Conservation (phyloP, 2,329 filamentous ascomycete genomes). For the Elsinoe necatrix region DNA sequence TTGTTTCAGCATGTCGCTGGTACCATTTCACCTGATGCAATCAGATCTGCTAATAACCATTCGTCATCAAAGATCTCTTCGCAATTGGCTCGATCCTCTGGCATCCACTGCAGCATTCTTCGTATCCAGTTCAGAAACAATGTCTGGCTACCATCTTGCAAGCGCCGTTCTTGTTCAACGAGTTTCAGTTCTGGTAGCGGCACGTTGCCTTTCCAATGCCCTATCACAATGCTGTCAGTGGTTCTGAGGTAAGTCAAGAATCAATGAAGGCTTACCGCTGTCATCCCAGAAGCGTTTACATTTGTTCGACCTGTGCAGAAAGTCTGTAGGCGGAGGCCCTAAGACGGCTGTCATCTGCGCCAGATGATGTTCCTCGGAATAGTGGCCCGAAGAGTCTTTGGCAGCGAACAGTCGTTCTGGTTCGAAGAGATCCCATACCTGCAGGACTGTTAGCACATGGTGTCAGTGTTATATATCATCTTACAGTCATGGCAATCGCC, state of each 20-base stretch:
- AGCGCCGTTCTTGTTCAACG: not conserved
- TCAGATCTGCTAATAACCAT: slow-evolving; percentile 24
- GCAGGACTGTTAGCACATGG: not conserved
- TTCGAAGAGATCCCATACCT: slow-evolving; percentile 35
- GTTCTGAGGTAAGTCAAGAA: not conserved
- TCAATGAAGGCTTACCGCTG: slow-evolving; percentile 19
- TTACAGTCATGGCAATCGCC: slow-evolving; percentile 32
- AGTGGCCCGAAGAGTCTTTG: slow-evolving; percentile 22
- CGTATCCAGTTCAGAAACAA: slow-evolving; percentile 28
- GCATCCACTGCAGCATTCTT: slow-evolving; percentile 32
- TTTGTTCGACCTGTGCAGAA: slow-evolving; percentile 28
- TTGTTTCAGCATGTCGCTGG: too few relatives aligned
- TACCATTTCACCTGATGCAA: slow-evolving; percentile 20
- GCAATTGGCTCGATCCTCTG: slow-evolving; percentile 25
- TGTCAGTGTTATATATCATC: slow-evolving; percentile 10
- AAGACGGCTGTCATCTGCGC: slow-evolving; percentile 32
- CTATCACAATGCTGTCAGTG: not conserved
- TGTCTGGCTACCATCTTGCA: slow-evolving; percentile 21
- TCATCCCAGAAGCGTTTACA: slow-evolving; percentile 25
- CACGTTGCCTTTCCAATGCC: slow-evolving; percentile 6
- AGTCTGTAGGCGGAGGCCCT: slow-evolving; percentile 30
- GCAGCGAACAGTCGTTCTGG: slow-evolving; percentile 28
- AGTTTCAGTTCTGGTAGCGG: slow-evolving; percentile 4
- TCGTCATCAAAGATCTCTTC: slow-evolving; percentile 21
- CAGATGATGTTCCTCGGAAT: slow-evolving; percentile 22